Base-by-base conservation (phyloP, 1,284 basidiomycete genomes). In the Cryptococcus floricola region DNA sequence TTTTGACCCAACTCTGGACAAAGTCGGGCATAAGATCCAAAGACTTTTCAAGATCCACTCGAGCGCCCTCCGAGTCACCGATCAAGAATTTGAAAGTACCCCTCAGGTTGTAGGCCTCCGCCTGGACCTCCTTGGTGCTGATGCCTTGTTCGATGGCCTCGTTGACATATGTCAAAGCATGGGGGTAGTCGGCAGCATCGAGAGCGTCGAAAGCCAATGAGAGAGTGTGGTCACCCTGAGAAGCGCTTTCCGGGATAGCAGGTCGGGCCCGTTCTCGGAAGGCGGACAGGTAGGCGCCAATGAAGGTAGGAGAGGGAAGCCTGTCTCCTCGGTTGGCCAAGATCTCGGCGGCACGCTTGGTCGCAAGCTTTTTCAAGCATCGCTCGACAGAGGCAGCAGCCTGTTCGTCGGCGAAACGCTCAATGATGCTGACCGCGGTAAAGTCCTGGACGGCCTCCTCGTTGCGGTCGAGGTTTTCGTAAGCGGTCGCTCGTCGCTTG, bases 51-150 rank as follows among this genome's bases (percentile, higher is more conserved):
- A 98, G 80, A 73, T 98, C 95, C 4, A 79, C 82, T 71, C 93
- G 89, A 46, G 95, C 92, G n/a, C 86, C 87, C 1, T 81, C 76
- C 28, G 93, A 84, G 65, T 97, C 88, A 53, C 87, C 88, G 59
- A 88, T 87, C 58, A 98, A 81, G 83, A 98, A 98, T 87, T 91
- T 89, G 86, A 94, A 97, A 2, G 95, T 98, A 53, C 93, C 96
- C 50, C 93, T 85, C 65, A 98, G 81, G 80, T 98, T 98, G 69
- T 90, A 80, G 0, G 93, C 95, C 71, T 93, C 88, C 1, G 94
- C 91, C 67, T 87, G 84, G 60, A 87, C 86, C 37, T 79, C 78
- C 58, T 87, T 82, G 80, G 81, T 87, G 49, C 88, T 90, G 64
- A 97, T 83, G 13, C 88, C 91, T 73, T 97, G 91, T 48, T 88